Evolutionary conservation across 176 grass and related monocot species (phyloP), one percentile per base, ranked within the genome.

Genomic region (Puya raimondii): DNA sequence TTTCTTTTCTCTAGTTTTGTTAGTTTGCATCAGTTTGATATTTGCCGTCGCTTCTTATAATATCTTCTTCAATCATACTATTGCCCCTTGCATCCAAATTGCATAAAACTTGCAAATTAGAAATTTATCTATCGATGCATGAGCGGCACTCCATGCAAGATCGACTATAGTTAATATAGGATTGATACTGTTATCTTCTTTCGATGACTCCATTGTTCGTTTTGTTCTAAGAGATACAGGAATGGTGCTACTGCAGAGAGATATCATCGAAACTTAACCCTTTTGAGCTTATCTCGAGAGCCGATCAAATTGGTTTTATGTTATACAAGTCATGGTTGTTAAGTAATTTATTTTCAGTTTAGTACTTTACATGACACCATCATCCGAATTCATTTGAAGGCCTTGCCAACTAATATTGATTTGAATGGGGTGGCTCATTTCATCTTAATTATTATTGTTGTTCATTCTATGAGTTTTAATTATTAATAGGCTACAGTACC

Each of bases 201-300:
- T 61, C 22, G 16, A 16, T 29, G 23, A 64, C 29, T 69, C 72
- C 47, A 66, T 10, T 51, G 25, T 83, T 69, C 54, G 15, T 57
- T 57, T 57, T 56, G 17, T 57, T 57, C 15, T 10, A 17, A 61
- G 17, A 10, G 16, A 18, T 18, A 61, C 21, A 61, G 17, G 16
- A 18, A 42, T 6, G 56, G 56, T 61, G 56, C 56, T 61, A 22
- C 21, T 61, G 56, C 21, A 20, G 17, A 61, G 56, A 61, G 2
- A 61, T 18, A 61, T 61, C 12, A 18, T 18, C 0, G 56, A 20
- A 18, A 61, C 10, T 18, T 61, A 22, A 61, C 21, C 2, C 21
- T 2, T 20, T 20, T 22, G 14, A 61, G 56, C 56, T 61, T 61
- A 61, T 61, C 21, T 7, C 14, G 21, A n/a, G 21, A 22, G n/a